Conservation (phyloP, 2,329 filamentous ascomycete species). For the Aspergillus viridinutans region DNA sequence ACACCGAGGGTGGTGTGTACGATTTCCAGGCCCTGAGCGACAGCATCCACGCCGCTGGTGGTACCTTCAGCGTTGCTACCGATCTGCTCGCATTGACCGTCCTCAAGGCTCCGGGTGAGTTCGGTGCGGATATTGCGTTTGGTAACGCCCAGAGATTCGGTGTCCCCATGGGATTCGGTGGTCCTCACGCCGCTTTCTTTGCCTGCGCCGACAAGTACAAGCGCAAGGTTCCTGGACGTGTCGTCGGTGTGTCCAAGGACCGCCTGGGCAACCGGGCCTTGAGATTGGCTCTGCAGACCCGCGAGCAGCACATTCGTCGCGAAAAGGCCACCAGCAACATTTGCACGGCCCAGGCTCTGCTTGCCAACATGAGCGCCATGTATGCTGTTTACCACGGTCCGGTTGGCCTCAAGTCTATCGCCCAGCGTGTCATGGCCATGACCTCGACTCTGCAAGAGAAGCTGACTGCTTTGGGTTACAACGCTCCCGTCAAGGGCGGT, state of each 20-base stretch:
- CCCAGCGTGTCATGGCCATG: constrained; percentile 68
- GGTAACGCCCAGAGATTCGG: constrained; percentile 89
- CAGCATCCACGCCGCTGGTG: constrained; percentile 70
- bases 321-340: constrained; percentile 98
- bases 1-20: constrained; percentile 75
- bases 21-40: constrained; percentile 73
- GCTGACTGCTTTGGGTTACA: constrained; percentile 59
- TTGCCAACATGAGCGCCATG: constrained; percentile 94
- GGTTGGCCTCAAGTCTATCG: constrained; percentile 74
- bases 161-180: constrained; percentile 86
- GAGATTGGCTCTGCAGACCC: constrained; percentile 80
- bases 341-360: constrained; percentile 87
- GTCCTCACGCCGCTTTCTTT: constrained; percentile 96
- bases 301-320: constrained; percentile 92
- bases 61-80: constrained; percentile 80
- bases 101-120: constrained; percentile 85
- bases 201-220: constrained; percentile 87
- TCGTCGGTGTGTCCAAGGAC: constrained; percentile 90
- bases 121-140: constrained; percentile 92
- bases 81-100: constrained; percentile 84
- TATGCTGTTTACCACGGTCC: constrained; percentile 95
- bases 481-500: constrained; percentile 55
- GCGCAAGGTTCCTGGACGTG: constrained; percentile 85
- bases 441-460: constrained; percentile 65
- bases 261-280: constrained; percentile 76